A percentile compares a stretch with the other conserved stretches of the same genome.
phyloP scores from a whole-genome alignment of 805 yeast species.

The Lachancea quebecensis region DNA sequence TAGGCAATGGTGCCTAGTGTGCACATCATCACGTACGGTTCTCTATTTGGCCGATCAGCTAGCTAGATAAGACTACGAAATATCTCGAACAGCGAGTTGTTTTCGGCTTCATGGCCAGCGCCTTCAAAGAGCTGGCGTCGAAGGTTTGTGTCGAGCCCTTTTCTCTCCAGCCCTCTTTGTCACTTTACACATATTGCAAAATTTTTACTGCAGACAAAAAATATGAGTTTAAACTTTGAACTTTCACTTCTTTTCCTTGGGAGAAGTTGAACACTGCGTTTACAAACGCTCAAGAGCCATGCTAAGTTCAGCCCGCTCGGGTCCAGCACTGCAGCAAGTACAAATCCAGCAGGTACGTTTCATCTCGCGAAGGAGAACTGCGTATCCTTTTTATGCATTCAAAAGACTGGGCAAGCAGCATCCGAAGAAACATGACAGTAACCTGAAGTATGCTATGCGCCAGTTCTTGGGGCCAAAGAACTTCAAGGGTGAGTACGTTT shows the following conservation, averaged over 20 bases:
- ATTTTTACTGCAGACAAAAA: background rate
- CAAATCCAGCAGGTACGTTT: conserved; percentile 36
- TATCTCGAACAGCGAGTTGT: no score
- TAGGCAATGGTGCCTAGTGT: no score
- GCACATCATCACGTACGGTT: no score
- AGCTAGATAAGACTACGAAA: no score
- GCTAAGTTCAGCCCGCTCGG: conserved; percentile 2
- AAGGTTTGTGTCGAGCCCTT: background rate
- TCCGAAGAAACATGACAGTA: conserved; percentile 41
- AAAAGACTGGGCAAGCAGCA: conserved; percentile 36
- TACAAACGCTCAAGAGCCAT: background rate
- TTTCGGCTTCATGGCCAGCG: no score
- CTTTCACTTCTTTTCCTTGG: background rate
- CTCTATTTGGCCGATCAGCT: no score
- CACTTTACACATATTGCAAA: background rate
- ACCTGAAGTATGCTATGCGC: conserved; percentile 56
- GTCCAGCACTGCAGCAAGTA: conserved; percentile 1
- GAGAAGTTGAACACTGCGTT: background rate
- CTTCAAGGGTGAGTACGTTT: conserved; percentile 70
- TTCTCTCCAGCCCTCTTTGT: background rate
- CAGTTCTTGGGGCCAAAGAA: conserved; percentile 79
- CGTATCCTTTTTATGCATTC: conserved; percentile 48
- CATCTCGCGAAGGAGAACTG: conserved; percentile 45
- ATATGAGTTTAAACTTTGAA: background rate
- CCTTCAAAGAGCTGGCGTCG: background rate